phyloP scores from a whole-genome alignment of 2,329 filamentous ascomycete genomes.

The Cordyceps militaris region DNA sequence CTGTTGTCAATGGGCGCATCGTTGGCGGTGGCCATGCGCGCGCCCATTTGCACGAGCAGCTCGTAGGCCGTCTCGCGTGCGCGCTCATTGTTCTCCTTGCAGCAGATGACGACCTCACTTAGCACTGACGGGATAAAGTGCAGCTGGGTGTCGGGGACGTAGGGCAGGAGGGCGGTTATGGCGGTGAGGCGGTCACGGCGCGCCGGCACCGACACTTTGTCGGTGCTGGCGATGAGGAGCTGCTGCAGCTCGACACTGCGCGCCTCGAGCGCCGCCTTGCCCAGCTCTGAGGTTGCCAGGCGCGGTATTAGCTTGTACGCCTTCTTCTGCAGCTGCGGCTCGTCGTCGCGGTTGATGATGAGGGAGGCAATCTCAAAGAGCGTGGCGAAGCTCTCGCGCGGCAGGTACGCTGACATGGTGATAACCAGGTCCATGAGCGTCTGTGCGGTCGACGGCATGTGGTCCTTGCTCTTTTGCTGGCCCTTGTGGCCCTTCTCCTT shows the following conservation, averaged over 20 bases:
- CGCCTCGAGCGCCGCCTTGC: slow-evolving; percentile 67
- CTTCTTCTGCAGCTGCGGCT: slow-evolving; percentile 96
- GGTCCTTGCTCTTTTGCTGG: slow-evolving; percentile 54
- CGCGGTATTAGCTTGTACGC: slow-evolving; percentile 96
- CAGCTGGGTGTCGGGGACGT: slow-evolving; percentile 68
- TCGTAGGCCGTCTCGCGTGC: slow-evolving; percentile 86
- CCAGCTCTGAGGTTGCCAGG: slow-evolving; percentile 72
- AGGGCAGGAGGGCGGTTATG: slow-evolving; percentile 71
- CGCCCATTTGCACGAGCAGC: slow-evolving; percentile 79
- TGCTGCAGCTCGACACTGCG: slow-evolving; percentile 72
- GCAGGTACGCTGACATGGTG: slow-evolving; percentile 89
- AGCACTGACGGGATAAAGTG: slow-evolving; percentile 91
- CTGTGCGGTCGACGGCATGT: slow-evolving; percentile 87
- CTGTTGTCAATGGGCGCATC: slow-evolving; percentile 74
- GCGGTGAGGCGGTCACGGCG: slow-evolving; percentile 80
- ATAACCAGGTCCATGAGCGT: slow-evolving; percentile 96
- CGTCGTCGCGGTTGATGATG: slow-evolving; percentile 72
- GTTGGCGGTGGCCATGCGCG: slow-evolving; percentile 61
- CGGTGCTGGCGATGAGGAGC: slow-evolving; percentile 70
- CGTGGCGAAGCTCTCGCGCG: slow-evolving; percentile 72
- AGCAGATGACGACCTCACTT: slow-evolving; percentile 90
- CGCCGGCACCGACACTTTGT: slow-evolving; percentile 81
- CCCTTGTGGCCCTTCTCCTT: slow-evolving; percentile 39
- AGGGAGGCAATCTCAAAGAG: slow-evolving; percentile 83
- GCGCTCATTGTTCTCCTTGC: slow-evolving; percentile 96